phyloP scores from a whole-genome alignment of 2,329 filamentous ascomycete genomes.

The Leptosphaerulina australis region DNA sequence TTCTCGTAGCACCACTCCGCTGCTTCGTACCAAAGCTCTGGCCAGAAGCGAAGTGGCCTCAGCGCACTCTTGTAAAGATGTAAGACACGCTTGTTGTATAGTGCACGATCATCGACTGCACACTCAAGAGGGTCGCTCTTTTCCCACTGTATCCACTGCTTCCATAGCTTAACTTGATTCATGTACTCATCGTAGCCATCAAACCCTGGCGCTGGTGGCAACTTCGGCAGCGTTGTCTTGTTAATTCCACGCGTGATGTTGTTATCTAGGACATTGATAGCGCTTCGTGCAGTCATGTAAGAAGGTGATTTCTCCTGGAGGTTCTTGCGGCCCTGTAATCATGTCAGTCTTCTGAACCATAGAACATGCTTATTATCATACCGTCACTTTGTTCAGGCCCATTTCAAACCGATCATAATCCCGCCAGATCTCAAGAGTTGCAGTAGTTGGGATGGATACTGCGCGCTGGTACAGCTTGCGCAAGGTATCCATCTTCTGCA shows the following conservation, averaged over 20 bases:
- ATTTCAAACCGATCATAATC: slow-evolving; percentile 98
- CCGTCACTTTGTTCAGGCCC: slow-evolving; percentile 88
- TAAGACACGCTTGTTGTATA: slow-evolving; percentile 78
- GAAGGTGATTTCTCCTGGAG: slow-evolving; percentile 89
- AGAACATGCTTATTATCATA: slow-evolving; percentile 52
- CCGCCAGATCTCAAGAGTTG: slow-evolving; percentile 87
- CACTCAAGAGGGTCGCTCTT: slow-evolving; percentile 89
- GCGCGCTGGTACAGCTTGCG: slow-evolving; percentile 92
- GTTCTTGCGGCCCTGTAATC: slow-evolving; percentile 82
- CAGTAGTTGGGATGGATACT: slow-evolving; percentile 82
- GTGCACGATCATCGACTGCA: slow-evolving; percentile 76
- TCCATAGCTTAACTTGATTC: slow-evolving; percentile 87
- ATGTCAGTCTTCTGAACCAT: slow-evolving; percentile 23
- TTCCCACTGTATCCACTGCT: slow-evolving; percentile 93
- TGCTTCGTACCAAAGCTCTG: slow-evolving; percentile 93
- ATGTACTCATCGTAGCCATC: slow-evolving; percentile 84
- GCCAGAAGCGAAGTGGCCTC: slow-evolving; percentile 93
- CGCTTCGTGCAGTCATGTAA: slow-evolving; percentile 95
- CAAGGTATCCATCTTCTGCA: slow-evolving; percentile 95
- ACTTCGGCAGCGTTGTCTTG: slow-evolving; percentile 76
- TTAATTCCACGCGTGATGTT: slow-evolving; percentile 80
- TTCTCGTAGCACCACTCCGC: slow-evolving; percentile 91
- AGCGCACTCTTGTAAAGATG: slow-evolving; percentile 93
- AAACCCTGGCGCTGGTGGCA: slow-evolving; percentile 84
- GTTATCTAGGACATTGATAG: slow-evolving; percentile 88